These are phyloP conservation scores for Rhododendron molle DNA, from an alignment of 148 eudicot genomes.

Conservation along the genomic window DNA sequence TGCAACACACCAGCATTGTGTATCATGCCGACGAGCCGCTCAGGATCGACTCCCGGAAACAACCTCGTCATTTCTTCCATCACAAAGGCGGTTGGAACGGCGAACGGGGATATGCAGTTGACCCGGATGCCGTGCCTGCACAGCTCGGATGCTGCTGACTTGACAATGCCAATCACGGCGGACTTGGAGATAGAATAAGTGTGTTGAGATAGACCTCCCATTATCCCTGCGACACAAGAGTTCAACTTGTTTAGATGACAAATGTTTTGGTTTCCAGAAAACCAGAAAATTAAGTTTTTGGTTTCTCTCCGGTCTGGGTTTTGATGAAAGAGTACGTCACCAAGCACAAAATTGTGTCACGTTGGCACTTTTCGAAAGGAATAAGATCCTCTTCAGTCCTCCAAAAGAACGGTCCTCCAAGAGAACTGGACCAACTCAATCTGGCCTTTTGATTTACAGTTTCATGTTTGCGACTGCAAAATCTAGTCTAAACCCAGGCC, in stretches of 20 bases:
- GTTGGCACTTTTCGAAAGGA: too few relatives aligned
- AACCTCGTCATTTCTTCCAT: slow-evolving; percentile 42
- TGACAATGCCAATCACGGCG: slow-evolving; percentile 54
- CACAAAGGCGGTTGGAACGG: slow-evolving; percentile 56
- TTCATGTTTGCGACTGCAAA: too few relatives aligned
- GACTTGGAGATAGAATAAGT: slow-evolving; percentile 64
- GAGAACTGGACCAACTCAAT: too few relatives aligned
- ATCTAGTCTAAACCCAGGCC: too few relatives aligned
- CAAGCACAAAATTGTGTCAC: too few relatives aligned
- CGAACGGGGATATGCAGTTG: slow-evolving; percentile 76
- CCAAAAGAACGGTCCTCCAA: too few relatives aligned
- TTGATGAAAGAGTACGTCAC: too few relatives aligned
- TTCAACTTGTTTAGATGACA: background rate
- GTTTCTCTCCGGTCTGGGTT: too few relatives aligned
- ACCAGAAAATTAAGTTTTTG: too few relatives aligned
- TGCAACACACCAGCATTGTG: slow-evolving; percentile 34
- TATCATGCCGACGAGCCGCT: slow-evolving; percentile 31
- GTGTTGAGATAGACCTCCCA: slow-evolving; percentile 77
- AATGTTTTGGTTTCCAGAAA: background rate
- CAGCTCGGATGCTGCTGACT: slow-evolving; percentile 53
- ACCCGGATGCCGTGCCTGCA: slow-evolving; percentile 68
- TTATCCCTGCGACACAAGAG: slow-evolving; percentile 5
- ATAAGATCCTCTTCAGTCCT: too few relatives aligned
- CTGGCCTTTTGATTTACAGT: too few relatives aligned
- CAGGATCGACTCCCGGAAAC: slow-evolving; percentile 45